Evolutionary conservation across 2,329 filamentous ascomycete genomes (phyloP).

Genomic region (Laburnicola sp.): DNA sequence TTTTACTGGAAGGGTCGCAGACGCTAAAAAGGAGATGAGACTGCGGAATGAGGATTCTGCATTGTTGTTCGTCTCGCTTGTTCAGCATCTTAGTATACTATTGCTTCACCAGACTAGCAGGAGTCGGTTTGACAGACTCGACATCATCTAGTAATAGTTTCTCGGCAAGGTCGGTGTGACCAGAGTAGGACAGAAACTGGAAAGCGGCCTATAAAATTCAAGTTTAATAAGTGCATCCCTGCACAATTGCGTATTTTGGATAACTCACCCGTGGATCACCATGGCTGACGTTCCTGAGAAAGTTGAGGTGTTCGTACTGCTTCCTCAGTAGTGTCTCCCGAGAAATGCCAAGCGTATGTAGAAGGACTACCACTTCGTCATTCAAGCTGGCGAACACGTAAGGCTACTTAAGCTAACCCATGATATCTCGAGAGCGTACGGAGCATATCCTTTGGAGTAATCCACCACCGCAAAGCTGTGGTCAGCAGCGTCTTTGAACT

Average conservation of each 20-base stretch:
- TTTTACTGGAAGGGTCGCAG: slow-evolving; percentile 39
- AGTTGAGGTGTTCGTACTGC: slow-evolving; percentile 43
- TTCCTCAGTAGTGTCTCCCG: slow-evolving; percentile 39
- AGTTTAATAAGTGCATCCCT: no score
- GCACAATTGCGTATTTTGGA: no score
- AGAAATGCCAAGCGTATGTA: slow-evolving; percentile 44
- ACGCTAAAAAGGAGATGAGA: slow-evolving; percentile 48
- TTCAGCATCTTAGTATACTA: slow-evolving; percentile 45
- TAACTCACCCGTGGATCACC: slow-evolving; percentile 21
- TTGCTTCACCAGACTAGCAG: slow-evolving; percentile 35
- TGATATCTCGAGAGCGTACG: background rate
- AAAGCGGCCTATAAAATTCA: slow-evolving; percentile 29
- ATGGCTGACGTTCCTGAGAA: slow-evolving; percentile 32
- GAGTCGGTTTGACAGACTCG: slow-evolving; percentile 33
- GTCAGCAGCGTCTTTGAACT: slow-evolving; percentile 47
- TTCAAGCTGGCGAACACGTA: slow-evolving; percentile 49
- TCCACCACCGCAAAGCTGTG: slow-evolving; percentile 46
- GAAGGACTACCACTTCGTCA: slow-evolving; percentile 48
- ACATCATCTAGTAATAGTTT: slow-evolving; percentile 44
- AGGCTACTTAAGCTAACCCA: slow-evolving; percentile 30
- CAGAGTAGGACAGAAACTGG: slow-evolving; percentile 43
- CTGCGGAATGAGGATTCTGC: slow-evolving; percentile 44
- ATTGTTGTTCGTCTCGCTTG: slow-evolving; percentile 42
- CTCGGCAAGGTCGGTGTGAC: slow-evolving; percentile 43
- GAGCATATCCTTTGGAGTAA: slow-evolving; percentile 47